Base-by-base conservation (phyloP, 352 stramenopile species). In the Phytophthora pluvialis region DNA sequence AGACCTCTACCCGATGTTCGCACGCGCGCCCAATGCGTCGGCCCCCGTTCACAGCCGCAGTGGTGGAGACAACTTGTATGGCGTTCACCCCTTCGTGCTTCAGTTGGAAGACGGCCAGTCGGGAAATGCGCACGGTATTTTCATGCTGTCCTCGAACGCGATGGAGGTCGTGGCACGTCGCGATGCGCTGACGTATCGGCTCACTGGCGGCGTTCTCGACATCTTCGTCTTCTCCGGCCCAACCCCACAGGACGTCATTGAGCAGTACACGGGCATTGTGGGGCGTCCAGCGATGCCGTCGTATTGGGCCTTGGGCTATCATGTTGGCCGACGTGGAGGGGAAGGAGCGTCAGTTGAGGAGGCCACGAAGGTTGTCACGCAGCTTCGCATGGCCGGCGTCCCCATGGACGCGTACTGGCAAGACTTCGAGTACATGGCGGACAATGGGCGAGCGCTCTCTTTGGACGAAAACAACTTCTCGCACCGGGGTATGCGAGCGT, bases 301-400 rank as follows among this genome's bases (percentile, higher is more conserved):
- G 40, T 91, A 94, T 51, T 97, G 89, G 89, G 79, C 83, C 0
- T 71, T 97, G 11, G 90, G 90, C 0, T 96, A 96, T 55, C 89
- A 97, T 31, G 60, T 92, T 4, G 91, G 86, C 4, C 75, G 67
- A 29, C 61, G 62, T 28, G 77, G 77, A 53, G 64, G 42, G 16
- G 48, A 60, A 21, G 18, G 51, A 11, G 36, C 57, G 0, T 69
- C 67, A 12, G 58, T 61, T 48, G 44, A 67, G 26, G 55, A 80
- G 48, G 64, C 65, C 8, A 55, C 53, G 38, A 58, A 73, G n/a
- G 31, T 75, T 29, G 71, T 64, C 36, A 68, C 52, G 28, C 62
- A 57, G 67, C 86, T 57, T 45, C 66, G 71, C 1, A 45, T 84
- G 28, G 60, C 75, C 21, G 81, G 80, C 1, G 52, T 97, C 0